Percentiles rank a stretch among this genome's conserved stretches.
phyloP scores from a whole-genome alignment of 2,329 filamentous ascomycete species.

The Biscogniauxia mediterranea region DNA sequence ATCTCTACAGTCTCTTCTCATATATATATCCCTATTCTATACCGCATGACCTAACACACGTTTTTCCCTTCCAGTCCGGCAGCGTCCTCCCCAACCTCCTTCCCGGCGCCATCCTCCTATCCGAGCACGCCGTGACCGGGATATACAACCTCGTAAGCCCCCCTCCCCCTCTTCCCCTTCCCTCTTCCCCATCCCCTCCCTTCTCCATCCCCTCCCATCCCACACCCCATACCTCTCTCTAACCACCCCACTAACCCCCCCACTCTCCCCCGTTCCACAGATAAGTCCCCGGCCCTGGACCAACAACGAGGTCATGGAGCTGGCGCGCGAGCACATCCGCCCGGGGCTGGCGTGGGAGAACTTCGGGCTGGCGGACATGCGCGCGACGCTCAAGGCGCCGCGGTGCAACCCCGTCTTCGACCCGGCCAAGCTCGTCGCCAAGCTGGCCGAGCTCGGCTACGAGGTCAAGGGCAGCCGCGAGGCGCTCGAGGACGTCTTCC shows the following conservation, averaged over 20 bases:
- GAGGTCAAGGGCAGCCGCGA: conserved; percentile 8
- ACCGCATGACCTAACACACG: not conserved
- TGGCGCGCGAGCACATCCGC: conserved; percentile 12
- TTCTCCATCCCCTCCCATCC: too few species aligned
- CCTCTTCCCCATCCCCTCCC: too few species aligned
- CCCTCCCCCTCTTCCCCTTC: too few species aligned
- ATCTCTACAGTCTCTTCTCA: too few species aligned
- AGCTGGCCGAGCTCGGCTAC: conserved; percentile 10
- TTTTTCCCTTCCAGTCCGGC: conserved; percentile 1
- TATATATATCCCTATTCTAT: too few species aligned
- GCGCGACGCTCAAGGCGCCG: conserved; percentile 8
- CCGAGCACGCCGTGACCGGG: conserved; percentile 7
- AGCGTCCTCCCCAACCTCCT: conserved; percentile 9
- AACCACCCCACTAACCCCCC: too few species aligned
- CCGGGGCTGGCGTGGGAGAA: conserved; percentile 10
- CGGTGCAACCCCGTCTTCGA: conserved; percentile 9
- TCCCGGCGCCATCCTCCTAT: conserved; percentile 9
- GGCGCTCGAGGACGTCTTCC: conserved; percentile 8
- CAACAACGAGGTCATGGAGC: conserved; percentile 12
- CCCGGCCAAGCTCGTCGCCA: conserved; percentile 6
- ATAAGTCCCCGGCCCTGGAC: conserved; percentile 2
- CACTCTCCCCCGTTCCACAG: not conserved
- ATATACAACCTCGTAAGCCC: conserved; percentile 10
- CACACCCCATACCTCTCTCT: too few species aligned
- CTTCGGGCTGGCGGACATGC: conserved; percentile 9